Evolutionary conservation across 306 rosid species (phyloP), one percentile per base, ranked within the genome.

Genomic region (Mimosa pudica): DNA sequence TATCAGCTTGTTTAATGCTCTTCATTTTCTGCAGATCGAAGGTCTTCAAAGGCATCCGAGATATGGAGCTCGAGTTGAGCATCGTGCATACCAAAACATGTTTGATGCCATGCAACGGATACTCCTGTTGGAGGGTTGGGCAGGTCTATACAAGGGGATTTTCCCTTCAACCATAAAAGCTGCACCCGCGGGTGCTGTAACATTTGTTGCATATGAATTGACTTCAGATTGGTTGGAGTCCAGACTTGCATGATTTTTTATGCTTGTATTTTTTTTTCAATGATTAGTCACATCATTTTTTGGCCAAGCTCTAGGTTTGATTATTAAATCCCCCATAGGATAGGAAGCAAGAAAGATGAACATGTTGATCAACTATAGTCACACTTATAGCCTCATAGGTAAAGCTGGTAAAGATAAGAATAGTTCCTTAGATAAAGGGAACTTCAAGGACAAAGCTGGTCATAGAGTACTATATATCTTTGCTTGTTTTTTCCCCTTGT

Each of bases 141-240:
- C 97, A 24, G 98, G 98, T 70, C 90, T 95, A 58, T 92, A 95
- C 78, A 95, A 95, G 71, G 98, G 98, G 73, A 85, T 95, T 47
- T 71, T 95, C 48, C 98, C 99, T 24, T 93, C 99, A 12, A 95
- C 96, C 0, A 80, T 95, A 49, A 95, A 95, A 83, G 96, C 98
- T 7, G 99, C 98, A 36, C 98, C 98, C n/a, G 98, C 99, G 10
- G 89, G 87, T 62, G 98, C 97, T 20, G 96, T 95, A 5, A 93
- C 99, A 20, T 95, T 91, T 88, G 94, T 92, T 81, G 99, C 93
- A 52, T 95, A 91, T 81, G 99, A 95, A 79, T 85, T 81, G 57
- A 78, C 91, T 17, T 80, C 94, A 8, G 94, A 90, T 76, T 95
- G 94, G 94, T 81, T 92, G 57, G 94, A 89, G 88, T 87, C 93